Conservation (phyloP, 805 yeast genomes). For the Saccharomycopsis sp. region DNA sequence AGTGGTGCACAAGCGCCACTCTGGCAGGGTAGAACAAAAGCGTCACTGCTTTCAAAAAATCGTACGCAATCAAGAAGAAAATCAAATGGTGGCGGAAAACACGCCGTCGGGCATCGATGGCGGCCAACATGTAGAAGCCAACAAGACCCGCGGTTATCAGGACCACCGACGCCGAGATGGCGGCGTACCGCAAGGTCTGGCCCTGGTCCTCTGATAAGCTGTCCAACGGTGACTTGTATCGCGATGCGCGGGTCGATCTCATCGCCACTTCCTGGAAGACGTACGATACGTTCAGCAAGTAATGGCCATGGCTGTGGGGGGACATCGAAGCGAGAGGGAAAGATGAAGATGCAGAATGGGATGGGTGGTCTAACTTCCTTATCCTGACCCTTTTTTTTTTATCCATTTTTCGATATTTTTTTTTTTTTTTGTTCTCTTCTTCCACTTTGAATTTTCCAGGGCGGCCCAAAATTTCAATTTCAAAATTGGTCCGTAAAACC, state of each 20-base stretch:
- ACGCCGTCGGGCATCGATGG: slow-evolving; percentile 53
- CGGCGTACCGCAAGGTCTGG: slow-evolving; percentile 23
- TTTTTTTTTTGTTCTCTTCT: too few species aligned
- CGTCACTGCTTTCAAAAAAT: slow-evolving; percentile 62
- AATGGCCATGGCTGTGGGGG: slow-evolving; percentile 12
- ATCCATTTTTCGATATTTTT: too few species aligned
- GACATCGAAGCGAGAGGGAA: slow-evolving; percentile 4
- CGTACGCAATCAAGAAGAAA: slow-evolving; percentile 57
- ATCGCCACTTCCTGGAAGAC: slow-evolving; percentile 11
- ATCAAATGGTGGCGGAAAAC: slow-evolving; percentile 68
- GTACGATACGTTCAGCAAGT: slow-evolving; percentile 12
- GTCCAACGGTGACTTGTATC: slow-evolving; percentile 17
- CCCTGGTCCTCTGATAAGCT: slow-evolving; percentile 10
- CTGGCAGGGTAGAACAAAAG: slow-evolving; percentile 62
- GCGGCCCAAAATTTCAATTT: too few species aligned
- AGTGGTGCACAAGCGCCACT: slow-evolving; percentile 33
- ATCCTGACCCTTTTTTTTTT: too few species aligned
- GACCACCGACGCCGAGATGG: slow-evolving; percentile 40
- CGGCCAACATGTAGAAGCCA: slow-evolving; percentile 50
- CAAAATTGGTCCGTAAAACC: too few species aligned
- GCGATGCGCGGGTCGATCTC: slow-evolving; percentile 33
- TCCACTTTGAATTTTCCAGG: too few species aligned
- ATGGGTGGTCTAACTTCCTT: too few species aligned
- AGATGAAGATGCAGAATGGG: neutral
- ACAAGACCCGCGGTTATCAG: slow-evolving; percentile 47